Base-by-base conservation (phyloP, 2,329 filamentous ascomycete species). In the Talaromyces verruculosus region DNA sequence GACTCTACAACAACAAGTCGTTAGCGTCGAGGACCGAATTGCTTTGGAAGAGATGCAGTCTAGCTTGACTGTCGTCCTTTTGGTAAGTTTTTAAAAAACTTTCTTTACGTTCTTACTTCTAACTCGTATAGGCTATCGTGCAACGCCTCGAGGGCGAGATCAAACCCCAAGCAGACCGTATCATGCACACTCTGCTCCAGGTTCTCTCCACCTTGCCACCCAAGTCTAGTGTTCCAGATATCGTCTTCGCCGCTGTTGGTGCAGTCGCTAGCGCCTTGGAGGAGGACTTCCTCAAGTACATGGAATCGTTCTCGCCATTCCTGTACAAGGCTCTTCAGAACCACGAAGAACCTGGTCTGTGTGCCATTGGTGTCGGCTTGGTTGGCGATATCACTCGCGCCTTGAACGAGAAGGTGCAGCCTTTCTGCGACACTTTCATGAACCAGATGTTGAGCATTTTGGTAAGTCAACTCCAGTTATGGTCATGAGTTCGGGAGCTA, bases 1-100 rank as follows among this genome's bases (percentile, higher is more conserved):
- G 63, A 89, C 90, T 39, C 88, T 99, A 81, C 93, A 97, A 79
- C 85, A 87, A 72, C 95, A 99, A 81, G 92, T 98, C 67, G 93
- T 98, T 71, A 97, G 93, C 75, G 91, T 97, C 33, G 95, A 99
- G 79, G 95, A 99, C 80, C 94, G 90, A 79, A 92, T 98, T 70
- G 96, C 91, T 5, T 85, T 99, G 3, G 93, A 98, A 77, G 95
- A 99, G 80, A 96, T 99, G 87, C 95, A 98, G 82, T 97, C 93
- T 61, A 97, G 93, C 78, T 85, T 99, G 74, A 90, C 89, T 78
- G 96, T 92, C 63, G 95, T 98, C 47, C 84, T 98, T 60, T 89
- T 97, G 80, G 79, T 81, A 74, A 70, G 78, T n/a, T n/a, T n/a
- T n/a, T n/a, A n/a, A n/a, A n/a, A n/a, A n/a, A n/a, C n/a, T n/a